These are phyloP conservation scores for Paraurostyla sp. DNA, from an alignment of 73 alveolate genomes.

Conservation along the genomic window DNA sequence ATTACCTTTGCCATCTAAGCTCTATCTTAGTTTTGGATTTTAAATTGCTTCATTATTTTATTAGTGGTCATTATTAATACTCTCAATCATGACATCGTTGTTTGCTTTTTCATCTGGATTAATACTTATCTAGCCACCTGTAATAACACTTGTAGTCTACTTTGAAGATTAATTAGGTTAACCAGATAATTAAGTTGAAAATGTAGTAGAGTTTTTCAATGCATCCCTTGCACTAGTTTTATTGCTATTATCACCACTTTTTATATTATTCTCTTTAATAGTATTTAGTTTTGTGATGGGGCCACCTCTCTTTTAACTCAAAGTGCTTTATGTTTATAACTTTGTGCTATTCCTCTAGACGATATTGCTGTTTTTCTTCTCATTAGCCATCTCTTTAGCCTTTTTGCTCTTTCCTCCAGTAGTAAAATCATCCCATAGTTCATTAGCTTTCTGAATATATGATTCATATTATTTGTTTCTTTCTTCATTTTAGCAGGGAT, in stretches of 20 bases:
- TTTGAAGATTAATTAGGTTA: neutral
- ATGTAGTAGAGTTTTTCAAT: neutral
- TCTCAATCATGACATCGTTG: slow-evolving; percentile 2
- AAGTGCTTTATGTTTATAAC: neutral
- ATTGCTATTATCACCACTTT: neutral
- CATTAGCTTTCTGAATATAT: slow-evolving; percentile 51
- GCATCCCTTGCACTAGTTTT: slow-evolving; percentile 30
- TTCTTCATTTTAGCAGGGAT: slow-evolving; percentile 33
- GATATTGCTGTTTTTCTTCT: neutral
- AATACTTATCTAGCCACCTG: neutral
- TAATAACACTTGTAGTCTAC: no score
- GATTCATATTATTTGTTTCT: slow-evolving; percentile 26
- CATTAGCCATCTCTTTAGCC: neutral
- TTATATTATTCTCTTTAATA: neutral
- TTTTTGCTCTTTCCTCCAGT: slow-evolving; percentile 58
- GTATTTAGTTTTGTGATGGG: slow-evolving; percentile 11
- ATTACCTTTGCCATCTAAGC: neutral
- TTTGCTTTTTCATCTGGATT: neutral
- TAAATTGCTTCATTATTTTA: neutral
- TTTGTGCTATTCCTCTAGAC: neutral
- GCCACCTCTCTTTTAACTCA: slow-evolving; percentile 14
- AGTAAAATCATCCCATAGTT: slow-evolving; percentile 66
- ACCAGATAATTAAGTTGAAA: slow-evolving; percentile 1
- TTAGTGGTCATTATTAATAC: neutral
- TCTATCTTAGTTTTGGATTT: slow-evolving; percentile 21